Conservation (phyloP, 768 basidiomycete species). For the Tulasnella sp. region DNA sequence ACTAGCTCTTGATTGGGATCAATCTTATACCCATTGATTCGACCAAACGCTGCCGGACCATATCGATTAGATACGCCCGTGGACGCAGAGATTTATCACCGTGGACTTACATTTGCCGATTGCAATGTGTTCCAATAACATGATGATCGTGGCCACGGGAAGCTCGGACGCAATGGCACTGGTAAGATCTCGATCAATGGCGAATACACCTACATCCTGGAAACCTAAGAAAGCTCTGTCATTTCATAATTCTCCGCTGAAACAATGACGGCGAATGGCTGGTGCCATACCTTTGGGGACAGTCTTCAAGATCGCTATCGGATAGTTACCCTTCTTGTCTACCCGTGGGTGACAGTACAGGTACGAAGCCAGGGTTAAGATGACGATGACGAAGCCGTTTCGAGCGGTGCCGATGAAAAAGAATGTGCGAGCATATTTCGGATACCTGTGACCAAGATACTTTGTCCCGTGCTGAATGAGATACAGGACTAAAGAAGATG, state of each 20-base stretch:
- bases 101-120: conserved; percentile 77
- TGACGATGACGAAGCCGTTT: conserved; percentile 78
- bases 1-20: conserved; percentile 52
- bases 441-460: conserved; percentile 43
- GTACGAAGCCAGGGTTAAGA: conserved; percentile 83
- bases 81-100: background rate
- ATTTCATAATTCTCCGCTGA: too few species aligned
- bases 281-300: conserved; percentile 83
- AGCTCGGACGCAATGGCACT: conserved; percentile 60
- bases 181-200: conserved; percentile 42
- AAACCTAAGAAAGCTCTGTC: conserved; percentile 19
- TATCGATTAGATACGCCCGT: background rate
- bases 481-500: conserved; percentile 39
- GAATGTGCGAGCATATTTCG: conserved; percentile 54
- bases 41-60: conserved; percentile 67
- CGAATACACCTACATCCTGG: conserved; percentile 37
- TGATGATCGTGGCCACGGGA: conserved; percentile 76
- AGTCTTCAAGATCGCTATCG: conserved; percentile 69
- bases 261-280: too few species aligned
- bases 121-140: conserved; percentile 90
- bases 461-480: conserved; percentile 49
- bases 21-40: conserved; percentile 84
- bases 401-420: conserved; percentile 72
- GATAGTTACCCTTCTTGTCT: conserved; percentile 50
- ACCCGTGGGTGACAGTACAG: conserved; percentile 50